These are phyloP conservation scores for Claviceps purpurea DNA, from an alignment of 2,329 filamentous ascomycete genomes.

Conservation along the genomic window DNA sequence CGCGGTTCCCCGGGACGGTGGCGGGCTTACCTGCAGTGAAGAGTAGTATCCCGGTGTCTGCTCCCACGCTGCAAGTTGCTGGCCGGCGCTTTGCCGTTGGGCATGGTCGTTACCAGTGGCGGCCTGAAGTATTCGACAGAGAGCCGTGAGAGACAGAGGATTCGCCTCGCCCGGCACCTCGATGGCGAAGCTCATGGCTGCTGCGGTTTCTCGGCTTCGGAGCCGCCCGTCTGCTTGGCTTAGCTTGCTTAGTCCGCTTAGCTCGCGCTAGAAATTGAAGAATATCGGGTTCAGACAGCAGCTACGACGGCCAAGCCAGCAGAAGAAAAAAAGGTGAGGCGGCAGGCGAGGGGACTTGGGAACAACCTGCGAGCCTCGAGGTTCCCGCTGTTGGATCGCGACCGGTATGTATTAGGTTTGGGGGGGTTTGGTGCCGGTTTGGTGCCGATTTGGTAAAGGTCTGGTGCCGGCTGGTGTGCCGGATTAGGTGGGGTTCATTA, in stretches of 20 bases:
- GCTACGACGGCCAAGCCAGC: neutral
- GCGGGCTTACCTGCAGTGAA: constrained; percentile 45
- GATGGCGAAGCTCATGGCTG: constrained; percentile 53
- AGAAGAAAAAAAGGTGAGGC: neutral
- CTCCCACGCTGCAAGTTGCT: constrained; percentile 64
- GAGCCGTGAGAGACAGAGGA: constrained; percentile 49
- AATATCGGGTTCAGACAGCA: neutral
- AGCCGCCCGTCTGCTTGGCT: neutral
- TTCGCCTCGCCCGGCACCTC: constrained; percentile 74
- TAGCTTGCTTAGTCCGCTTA: neutral
- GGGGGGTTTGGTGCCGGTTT: neutral
- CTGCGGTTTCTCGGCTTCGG: neutral
- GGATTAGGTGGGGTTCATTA: too few relatives aligned
- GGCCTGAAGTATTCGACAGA: constrained; percentile 50
- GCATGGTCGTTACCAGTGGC: constrained; percentile 49
- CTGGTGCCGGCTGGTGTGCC: too few relatives aligned
- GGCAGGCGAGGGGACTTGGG: neutral
- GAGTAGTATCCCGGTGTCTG: constrained; percentile 51
- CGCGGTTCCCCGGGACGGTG: neutral
- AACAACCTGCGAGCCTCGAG: neutral
- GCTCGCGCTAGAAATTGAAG: neutral
- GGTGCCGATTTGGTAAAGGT: neutral
- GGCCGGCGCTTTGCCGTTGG: constrained; percentile 52
- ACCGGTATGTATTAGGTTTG: neutral
- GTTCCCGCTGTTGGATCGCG: neutral